phyloP scores from a whole-genome alignment of 768 basidiomycete species.

The Lactifluus hygrophoroides region DNA sequence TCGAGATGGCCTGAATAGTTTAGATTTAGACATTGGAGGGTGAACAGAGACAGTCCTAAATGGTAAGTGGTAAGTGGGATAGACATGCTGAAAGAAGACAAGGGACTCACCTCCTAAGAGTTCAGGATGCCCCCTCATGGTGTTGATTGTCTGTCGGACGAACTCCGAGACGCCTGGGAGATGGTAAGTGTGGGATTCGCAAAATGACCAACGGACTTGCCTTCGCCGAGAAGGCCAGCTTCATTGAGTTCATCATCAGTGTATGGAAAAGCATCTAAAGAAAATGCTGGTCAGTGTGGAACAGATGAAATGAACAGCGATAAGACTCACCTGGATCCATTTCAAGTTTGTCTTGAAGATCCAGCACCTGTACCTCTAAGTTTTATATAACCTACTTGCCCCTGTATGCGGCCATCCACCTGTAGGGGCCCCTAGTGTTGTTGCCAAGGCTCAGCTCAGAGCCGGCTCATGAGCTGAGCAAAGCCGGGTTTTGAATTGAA shows the following conservation, averaged over 20 bases:
- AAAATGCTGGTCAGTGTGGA: background rate
- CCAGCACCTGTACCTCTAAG: no score
- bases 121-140: background rate
- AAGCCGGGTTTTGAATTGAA: no score
- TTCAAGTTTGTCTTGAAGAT: no score
- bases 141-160: background rate
- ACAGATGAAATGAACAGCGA: background rate
- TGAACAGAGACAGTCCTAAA: background rate
- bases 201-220: background rate
- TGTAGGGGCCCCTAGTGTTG: no score
- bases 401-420: no score
- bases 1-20: no score
- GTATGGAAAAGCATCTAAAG: background rate
- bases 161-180: background rate
- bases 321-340: background rate
- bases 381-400: no score
- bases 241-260: background rate
- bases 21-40: background rate
- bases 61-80: background rate
- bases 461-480: no score
- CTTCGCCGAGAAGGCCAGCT: background rate
- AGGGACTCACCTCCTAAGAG: background rate
- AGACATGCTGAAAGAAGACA: background rate
- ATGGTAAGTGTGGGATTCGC: background rate
- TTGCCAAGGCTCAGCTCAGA: no score